Base-by-base conservation (phyloP, 139 green algal species). In the Chlamydomonas sphaeroides region DNA sequence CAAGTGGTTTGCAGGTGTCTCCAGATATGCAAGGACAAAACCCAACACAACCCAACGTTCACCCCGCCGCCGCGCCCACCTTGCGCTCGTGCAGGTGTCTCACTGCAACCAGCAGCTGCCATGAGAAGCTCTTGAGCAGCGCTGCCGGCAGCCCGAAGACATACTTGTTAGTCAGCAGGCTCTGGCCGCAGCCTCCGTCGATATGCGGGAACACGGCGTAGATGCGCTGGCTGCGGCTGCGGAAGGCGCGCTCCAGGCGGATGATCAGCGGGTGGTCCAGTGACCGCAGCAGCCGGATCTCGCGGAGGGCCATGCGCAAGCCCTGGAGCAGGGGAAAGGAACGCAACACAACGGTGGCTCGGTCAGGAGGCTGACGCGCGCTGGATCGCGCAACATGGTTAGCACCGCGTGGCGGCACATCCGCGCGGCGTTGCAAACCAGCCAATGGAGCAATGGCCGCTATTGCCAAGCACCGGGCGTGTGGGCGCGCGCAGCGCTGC, bases 31-130 rank as follows among this genome's bases (percentile, higher is more conserved):
- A n/a, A n/a, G n/a, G n/a, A n/a, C n/a, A n/a, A n/a, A n/a, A n/a
- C n/a, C 92, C 80, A 72, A 95, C 91, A 14, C 45, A 53, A 21
- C 45, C 10, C 45, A 53, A 53, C 45, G 14, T 53, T 14, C 45
- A 53, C 45, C 23, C 53, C 53, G 53, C 17, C 53, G 18, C 53
- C 53, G 53, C 53, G n/a, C 23, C 53, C 53, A 86, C 77, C 42
- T 69, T 49, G 0, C 48, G 30, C 6, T 30, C 7, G 61, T 86
- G 80, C 42, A 86, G 80, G 48, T 86, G 77, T 0, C 77, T 45
- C 42, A 86, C 70, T 14, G 71, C 80, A 21, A 65, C 57, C 26
- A 62, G 65, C 48, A 86, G 71, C 65, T 84, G 78, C 78, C 65
- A 76, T 35, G 65, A n/a, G 39, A 84, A 75, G 5, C 38, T 39